Conservation (phyloP, 495 filamentous ascomycete species). For the Lasiosphaeris hirsuta region DNA sequence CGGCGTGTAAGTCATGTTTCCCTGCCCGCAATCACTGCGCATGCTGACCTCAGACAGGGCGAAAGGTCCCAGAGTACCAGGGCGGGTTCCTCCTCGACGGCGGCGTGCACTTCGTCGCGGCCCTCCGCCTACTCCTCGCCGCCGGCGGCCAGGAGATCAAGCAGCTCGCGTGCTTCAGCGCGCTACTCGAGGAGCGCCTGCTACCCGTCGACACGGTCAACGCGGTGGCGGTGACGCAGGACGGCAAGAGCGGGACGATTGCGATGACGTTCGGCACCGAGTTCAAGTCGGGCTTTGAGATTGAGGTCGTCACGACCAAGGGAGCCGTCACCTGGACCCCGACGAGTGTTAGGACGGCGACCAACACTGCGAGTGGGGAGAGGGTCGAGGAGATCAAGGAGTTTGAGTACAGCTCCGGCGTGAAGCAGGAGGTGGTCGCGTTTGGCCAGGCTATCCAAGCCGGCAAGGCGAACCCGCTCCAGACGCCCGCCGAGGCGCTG, state of each 20-base stretch:
- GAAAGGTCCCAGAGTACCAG: constrained; percentile 67
- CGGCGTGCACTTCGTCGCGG: constrained; percentile 69
- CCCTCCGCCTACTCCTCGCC: constrained; percentile 57
- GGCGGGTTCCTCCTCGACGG: constrained; percentile 79
- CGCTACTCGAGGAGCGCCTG: constrained; percentile 57
- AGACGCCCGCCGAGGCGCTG: constrained; percentile 64
- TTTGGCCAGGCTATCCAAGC: constrained; percentile 56
- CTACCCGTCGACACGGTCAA: constrained; percentile 71
- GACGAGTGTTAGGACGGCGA: constrained; percentile 34
- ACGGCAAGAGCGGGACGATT: constrained; percentile 59
- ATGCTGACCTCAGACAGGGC: constrained; percentile 42
- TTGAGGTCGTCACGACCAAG: constrained; percentile 50
- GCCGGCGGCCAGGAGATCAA: constrained; percentile 41
- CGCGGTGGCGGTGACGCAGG: constrained; percentile 54
- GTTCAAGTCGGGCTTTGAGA: constrained; percentile 47
- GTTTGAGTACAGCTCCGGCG: constrained; percentile 53
- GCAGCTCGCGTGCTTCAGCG: constrained; percentile 56
- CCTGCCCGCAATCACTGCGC: background rate
- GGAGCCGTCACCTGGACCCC: constrained; percentile 46
- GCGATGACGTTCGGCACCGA: constrained; percentile 64
- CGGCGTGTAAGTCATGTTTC: constrained; percentile 49
- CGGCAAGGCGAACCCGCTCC: constrained; percentile 46
- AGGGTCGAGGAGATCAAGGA: constrained; percentile 52
- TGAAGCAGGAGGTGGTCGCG: constrained; percentile 61
- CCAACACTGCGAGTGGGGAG: constrained; percentile 25